These are phyloP conservation scores for Monosporascus sp. DNA, from an alignment of 2,329 filamentous ascomycete species.

Conservation along the genomic window DNA sequence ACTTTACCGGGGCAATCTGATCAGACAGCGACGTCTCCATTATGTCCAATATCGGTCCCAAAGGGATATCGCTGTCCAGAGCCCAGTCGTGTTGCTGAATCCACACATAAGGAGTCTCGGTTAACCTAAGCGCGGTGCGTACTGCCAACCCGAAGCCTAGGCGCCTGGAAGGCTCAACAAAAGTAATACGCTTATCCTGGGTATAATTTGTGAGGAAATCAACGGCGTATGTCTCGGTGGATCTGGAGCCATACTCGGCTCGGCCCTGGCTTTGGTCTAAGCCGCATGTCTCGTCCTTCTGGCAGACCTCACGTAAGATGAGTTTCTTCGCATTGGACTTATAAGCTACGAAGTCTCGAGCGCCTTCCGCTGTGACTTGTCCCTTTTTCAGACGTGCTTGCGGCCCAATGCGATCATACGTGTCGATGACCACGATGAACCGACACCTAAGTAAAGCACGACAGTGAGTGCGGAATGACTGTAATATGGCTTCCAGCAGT, in stretches of 20 bases:
- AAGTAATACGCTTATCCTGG: constrained; percentile 32
- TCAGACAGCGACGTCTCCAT: constrained; percentile 34
- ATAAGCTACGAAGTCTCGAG: constrained; percentile 36
- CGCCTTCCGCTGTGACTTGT: constrained; percentile 41
- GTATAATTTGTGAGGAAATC: constrained; percentile 30
- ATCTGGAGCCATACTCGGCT: constrained; percentile 43
- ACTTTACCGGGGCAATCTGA: constrained; percentile 36
- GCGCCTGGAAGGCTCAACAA: constrained; percentile 41
- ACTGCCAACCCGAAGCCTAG: constrained; percentile 50
- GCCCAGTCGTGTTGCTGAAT: constrained; percentile 54
- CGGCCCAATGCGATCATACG: constrained; percentile 40
- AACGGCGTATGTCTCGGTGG: constrained; percentile 30
- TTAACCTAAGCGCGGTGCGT: constrained; percentile 42
- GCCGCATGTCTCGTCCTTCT: background rate
- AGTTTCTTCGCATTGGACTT: constrained; percentile 41
- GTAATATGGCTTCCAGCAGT: constrained; percentile 40
- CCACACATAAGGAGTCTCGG: constrained; percentile 48
- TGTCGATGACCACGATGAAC: constrained; percentile 48
- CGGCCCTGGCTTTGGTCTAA: constrained; percentile 19
- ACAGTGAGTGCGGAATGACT: constrained; percentile 40
- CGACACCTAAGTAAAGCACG: constrained; percentile 33
- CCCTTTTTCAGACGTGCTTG: constrained; percentile 47
- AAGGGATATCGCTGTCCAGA: constrained; percentile 38
- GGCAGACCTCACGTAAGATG: constrained; percentile 26
- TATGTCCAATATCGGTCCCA: constrained; percentile 36